Conservation (phyloP, 139 green algal genomes). For the Coelastrella sp. region DNA sequence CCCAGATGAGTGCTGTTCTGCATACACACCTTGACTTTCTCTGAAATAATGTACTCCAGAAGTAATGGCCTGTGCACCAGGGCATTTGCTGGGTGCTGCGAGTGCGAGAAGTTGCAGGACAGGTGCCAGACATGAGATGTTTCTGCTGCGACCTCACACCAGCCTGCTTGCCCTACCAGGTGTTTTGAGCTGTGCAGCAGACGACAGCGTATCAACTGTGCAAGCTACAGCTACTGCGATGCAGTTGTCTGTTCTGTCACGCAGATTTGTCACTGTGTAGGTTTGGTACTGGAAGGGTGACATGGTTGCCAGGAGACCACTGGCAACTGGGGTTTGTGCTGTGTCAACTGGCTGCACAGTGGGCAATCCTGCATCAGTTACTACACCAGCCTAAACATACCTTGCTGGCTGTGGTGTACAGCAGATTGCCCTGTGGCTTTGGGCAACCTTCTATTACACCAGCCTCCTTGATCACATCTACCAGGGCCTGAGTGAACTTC, state of each 20-base stretch:
- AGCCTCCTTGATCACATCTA: slow-evolving; percentile 83
- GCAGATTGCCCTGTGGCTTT: slow-evolving; percentile 83
- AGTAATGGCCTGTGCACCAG: slow-evolving; percentile 81
- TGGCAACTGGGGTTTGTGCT: too few relatives aligned
- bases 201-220: background rate
- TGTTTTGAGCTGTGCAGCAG: too few relatives aligned
- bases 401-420: slow-evolving; percentile 87
- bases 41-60: slow-evolving; percentile 77
- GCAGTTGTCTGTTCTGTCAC: too few relatives aligned
- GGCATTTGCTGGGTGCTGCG: slow-evolving; percentile 88
- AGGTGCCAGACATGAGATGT: background rate
- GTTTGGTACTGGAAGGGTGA: too few relatives aligned
- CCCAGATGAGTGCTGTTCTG: too few relatives aligned
- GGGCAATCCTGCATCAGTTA: background rate
- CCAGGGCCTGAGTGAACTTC: slow-evolving; percentile 81
- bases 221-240: background rate
- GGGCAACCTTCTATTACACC: slow-evolving; percentile 72
- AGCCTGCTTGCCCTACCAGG: background rate
- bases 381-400: slow-evolving; percentile 44
- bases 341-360: too few relatives aligned
- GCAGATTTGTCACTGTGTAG: too few relatives aligned
- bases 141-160: background rate
- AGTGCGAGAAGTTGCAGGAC: background rate
- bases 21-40: slow-evolving; percentile 78
- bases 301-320: too few relatives aligned